phyloP scores from a whole-genome alignment of 805 yeast species.

The Yarrowia sp. region DNA sequence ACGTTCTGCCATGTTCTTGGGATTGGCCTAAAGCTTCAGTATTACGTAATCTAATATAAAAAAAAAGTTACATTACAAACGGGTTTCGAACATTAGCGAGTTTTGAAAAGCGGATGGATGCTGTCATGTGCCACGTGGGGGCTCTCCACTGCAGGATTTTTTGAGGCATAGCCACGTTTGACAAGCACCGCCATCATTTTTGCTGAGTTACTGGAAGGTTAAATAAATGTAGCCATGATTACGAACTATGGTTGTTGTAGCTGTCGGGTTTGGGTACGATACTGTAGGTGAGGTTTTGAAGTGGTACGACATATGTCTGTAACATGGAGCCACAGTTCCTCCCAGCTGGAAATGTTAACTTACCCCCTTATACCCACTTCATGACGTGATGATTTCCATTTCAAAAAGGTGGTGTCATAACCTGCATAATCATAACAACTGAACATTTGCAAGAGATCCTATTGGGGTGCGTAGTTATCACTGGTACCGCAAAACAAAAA shows the following conservation, averaged over 20 bases:
- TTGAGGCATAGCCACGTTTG: neutral
- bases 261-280: neutral
- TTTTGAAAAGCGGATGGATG: neutral
- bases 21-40: no score
- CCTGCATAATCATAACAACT: constrained; percentile 5
- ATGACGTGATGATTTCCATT: constrained; percentile 18
- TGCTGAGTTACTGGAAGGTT: neutral
- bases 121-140: neutral
- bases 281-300: neutral
- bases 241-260: no score
- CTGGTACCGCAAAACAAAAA: neutral
- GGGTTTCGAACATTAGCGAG: no score
- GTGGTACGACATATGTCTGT: neutral
- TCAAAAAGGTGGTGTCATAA: constrained; percentile 11
- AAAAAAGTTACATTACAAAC: no score
- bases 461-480: no score
- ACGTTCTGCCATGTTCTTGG: no score
- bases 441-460: neutral
- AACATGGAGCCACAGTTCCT: neutral
- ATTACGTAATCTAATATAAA: no score
- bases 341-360: neutral
- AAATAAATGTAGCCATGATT: no score
- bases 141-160: neutral
- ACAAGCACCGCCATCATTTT: neutral
- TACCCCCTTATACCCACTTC: neutral